These are phyloP conservation scores for Mucor racemosus DNA, from an alignment of 371 early-diverging fungal species.

Conservation along the genomic window DNA sequence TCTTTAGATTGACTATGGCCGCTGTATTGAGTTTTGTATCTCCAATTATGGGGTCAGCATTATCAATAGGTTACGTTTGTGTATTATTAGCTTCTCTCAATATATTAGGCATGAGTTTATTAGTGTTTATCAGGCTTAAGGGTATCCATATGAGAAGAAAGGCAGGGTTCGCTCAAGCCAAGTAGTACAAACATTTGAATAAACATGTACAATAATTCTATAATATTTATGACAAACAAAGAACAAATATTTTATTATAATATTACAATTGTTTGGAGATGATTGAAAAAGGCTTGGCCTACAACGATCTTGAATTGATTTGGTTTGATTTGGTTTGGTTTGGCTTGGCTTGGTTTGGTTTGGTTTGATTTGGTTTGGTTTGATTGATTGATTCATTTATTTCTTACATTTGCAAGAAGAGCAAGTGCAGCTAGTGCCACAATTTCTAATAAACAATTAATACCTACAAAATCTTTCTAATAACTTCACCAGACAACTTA, in stretches of 20 bases:
- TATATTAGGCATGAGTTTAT: conserved; percentile 31
- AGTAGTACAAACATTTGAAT: conserved; percentile 12
- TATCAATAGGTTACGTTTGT: conserved; percentile 38
- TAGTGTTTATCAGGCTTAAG: conserved; percentile 37
- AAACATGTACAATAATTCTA: neutral
- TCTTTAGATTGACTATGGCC: conserved; percentile 55
- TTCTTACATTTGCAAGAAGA: conserved; percentile 31
- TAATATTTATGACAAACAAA: neutral
- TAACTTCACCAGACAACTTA: conserved; percentile 3
- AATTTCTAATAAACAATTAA: conserved; percentile 10
- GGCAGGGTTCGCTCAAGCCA: conserved; percentile 25
- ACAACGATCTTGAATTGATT: no score
- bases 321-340: no score
- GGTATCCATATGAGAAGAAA: conserved; percentile 36
- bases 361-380: no score
- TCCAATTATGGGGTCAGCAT: conserved; percentile 26
- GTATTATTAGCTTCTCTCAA: conserved; percentile 41
- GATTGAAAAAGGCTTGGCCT: no score
- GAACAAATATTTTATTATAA: neutral
- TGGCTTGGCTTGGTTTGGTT: no score
- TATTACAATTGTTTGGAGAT: neutral
- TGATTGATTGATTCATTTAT: neutral
- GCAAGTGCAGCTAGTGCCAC: conserved; percentile 28
- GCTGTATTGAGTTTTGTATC: conserved; percentile 45
- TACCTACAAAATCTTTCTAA: neutral